These are phyloP conservation scores for Cucurbita maxima DNA, from an alignment of 306 rosid species.

Conservation along the genomic window DNA sequence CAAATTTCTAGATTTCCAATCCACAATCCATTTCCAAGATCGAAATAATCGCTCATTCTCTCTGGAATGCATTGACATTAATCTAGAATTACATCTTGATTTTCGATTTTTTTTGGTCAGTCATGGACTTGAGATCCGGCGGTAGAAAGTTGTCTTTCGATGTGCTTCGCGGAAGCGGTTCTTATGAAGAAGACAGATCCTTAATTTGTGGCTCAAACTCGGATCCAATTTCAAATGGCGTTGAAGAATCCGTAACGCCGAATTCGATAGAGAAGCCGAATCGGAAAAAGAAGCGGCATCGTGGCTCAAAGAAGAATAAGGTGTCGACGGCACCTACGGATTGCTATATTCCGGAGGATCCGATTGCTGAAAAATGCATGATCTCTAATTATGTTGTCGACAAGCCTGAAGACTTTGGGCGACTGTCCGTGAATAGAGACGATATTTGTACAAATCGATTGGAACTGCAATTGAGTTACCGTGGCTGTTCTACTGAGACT, in stretches of 20 bases:
- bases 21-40: not conserved
- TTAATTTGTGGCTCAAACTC: slow-evolving; percentile 13
- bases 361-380: slow-evolving; percentile 15
- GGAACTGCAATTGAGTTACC: slow-evolving; percentile 28
- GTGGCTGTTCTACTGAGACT: slow-evolving; percentile 17
- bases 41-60: not conserved
- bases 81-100: not conserved
- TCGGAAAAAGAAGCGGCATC: slow-evolving; percentile 45
- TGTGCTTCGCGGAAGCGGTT: slow-evolving; percentile 31
- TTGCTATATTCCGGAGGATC: slow-evolving; percentile 27
- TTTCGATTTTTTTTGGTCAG: not conserved
- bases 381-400: not conserved
- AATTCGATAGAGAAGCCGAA: slow-evolving; percentile 1
- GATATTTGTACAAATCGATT: slow-evolving; percentile 17
- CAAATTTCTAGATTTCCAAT: not conserved
- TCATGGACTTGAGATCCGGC: slow-evolving; percentile 54
- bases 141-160: slow-evolving; percentile 55
- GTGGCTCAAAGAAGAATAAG: slow-evolving; percentile 31
- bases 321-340: slow-evolving; percentile 6
- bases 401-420: not conserved
- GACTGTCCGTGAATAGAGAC: not conserved
- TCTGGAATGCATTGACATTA: not conserved
- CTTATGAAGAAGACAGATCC: slow-evolving; percentile 20
- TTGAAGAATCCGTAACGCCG: slow-evolving; percentile 2
- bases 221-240: slow-evolving; percentile 15